Conservation (phyloP, 768 basidiomycete species). For the Collybiopsis confluens region DNA sequence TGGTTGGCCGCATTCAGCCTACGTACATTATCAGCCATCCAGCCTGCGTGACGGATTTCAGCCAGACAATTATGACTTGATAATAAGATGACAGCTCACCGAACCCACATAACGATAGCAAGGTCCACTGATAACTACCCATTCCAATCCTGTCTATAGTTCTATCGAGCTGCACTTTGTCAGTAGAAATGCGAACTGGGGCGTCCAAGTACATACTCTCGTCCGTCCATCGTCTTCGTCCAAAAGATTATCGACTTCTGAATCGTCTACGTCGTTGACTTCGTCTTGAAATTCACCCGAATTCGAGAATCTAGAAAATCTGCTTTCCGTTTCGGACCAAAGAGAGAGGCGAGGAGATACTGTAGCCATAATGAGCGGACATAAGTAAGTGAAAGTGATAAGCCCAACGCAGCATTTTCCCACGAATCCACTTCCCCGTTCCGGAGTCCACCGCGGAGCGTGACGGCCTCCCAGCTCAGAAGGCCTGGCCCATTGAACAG, state of each 20-base stretch:
- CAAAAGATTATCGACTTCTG: neutral
- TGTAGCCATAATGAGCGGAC: neutral
- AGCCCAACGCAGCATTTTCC: neutral
- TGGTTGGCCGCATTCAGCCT: slow-evolving; percentile 8
- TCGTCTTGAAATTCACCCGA: neutral
- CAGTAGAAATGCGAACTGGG: slow-evolving; percentile 20
- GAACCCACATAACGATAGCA: slow-evolving; percentile 82
- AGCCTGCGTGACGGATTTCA: slow-evolving; percentile 44
- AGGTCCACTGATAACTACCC: slow-evolving; percentile 84
- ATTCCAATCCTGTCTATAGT: slow-evolving; percentile 91
- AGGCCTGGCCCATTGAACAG: no score
- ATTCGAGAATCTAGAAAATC: neutral
- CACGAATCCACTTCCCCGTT: no score
- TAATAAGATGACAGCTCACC: slow-evolving; percentile 46
- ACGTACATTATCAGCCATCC: slow-evolving; percentile 89
- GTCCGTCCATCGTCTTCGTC: slow-evolving; percentile 3
- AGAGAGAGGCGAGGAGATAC: slow-evolving; percentile 1
- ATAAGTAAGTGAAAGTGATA: neutral
- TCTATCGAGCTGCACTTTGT: slow-evolving; percentile 50
- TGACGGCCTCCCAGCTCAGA: no score
- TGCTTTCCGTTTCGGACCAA: slow-evolving; percentile 2
- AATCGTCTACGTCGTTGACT: neutral
- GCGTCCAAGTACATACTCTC: neutral
- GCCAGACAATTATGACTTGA: neutral
- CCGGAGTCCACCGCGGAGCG: no score